Conservation (phyloP, 176 grass and related monocot genomes). For the Oryza nivara region DNA sequence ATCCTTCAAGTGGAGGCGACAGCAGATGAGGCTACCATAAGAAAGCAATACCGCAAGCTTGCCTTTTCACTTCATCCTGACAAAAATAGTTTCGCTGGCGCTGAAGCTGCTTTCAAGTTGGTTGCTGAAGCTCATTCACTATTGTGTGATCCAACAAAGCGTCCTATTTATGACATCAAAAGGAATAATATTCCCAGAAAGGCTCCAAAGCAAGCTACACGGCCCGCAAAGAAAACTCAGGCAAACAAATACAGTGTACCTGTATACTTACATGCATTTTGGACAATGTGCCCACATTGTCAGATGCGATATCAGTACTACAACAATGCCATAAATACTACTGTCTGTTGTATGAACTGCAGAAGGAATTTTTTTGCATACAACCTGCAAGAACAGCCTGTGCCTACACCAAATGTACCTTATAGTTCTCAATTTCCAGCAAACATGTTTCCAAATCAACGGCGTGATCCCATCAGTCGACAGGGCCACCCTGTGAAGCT, state of each 20-base stretch:
- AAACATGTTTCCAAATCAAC: conserved; percentile 46
- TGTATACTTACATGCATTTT: conserved; percentile 56
- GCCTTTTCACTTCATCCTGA: conserved; percentile 91
- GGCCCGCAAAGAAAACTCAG: conserved; percentile 41
- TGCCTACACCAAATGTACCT: conserved; percentile 36
- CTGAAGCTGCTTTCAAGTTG: conserved; percentile 94
- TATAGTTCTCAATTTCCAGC: conserved; percentile 44
- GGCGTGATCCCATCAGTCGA: conserved; percentile 15
- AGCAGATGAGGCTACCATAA: conserved; percentile 64
- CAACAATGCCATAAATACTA: conserved; percentile 46
- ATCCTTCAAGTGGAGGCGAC: conserved; percentile 75
- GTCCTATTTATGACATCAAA: conserved; percentile 68
- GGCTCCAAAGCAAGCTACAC: conserved; percentile 39
- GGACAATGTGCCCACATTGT: conserved; percentile 77
- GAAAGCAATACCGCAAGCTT: conserved; percentile 85
- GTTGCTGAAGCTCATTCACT: conserved; percentile 72
- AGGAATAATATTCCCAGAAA: conserved; percentile 47
- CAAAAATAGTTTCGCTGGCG: conserved; percentile 83
- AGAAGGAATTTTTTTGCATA: conserved; percentile 60
- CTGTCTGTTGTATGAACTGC: conserved; percentile 62
- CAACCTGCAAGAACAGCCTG: conserved; percentile 38
- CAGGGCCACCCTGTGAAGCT: conserved; percentile 45
- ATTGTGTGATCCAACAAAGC: conserved; percentile 65
- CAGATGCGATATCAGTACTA: conserved; percentile 64
- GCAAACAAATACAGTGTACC: conserved; percentile 46